Conservation (phyloP, 2,329 filamentous ascomycete genomes). For the Lachnellula subtilissima region DNA sequence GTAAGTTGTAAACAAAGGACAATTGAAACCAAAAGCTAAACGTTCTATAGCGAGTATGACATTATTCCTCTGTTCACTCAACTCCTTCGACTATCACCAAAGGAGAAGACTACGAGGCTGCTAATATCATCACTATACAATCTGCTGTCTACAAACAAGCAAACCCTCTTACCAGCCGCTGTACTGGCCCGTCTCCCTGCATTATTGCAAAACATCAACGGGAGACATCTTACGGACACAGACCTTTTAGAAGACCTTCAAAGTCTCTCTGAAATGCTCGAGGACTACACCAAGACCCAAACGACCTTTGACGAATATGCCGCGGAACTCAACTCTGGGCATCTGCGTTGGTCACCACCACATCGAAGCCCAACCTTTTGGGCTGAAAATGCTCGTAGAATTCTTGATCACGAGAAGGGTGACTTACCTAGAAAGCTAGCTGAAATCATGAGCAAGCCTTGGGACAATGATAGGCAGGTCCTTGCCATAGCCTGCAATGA, state of each 20-base stretch:
- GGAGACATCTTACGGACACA: constrained; percentile 58
- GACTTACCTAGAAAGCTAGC: constrained; percentile 62
- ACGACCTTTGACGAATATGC: constrained; percentile 45
- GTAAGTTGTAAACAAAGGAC: constrained; percentile 45
- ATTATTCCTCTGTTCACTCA: constrained; percentile 89
- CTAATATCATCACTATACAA: constrained; percentile 87
- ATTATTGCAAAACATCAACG: constrained; percentile 57
- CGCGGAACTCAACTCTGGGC: constrained; percentile 62
- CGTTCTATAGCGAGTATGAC: constrained; percentile 72
- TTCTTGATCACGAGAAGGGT: constrained; percentile 62
- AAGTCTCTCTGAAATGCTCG: constrained; percentile 56
- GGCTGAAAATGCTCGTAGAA: constrained; percentile 66
- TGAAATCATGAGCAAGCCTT: constrained; percentile 61
- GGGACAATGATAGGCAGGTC: constrained; percentile 68
- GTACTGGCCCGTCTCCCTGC: constrained; percentile 76
- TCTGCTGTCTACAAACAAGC: constrained; percentile 65
- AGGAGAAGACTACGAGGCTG: constrained; percentile 94
- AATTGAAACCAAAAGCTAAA: constrained; percentile 22
- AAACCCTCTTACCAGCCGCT: constrained; percentile 75
- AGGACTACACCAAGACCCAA: constrained; percentile 65
- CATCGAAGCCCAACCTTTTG: constrained; percentile 68
- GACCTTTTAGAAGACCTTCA: constrained; percentile 60
- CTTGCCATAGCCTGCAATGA: constrained; percentile 71
- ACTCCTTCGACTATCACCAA: constrained; percentile 84
- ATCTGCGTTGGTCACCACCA: constrained; percentile 71